Evolutionary conservation across 805 yeast genomes (phyloP).

Genomic region (Tetrapisispora arboricola): DNA sequence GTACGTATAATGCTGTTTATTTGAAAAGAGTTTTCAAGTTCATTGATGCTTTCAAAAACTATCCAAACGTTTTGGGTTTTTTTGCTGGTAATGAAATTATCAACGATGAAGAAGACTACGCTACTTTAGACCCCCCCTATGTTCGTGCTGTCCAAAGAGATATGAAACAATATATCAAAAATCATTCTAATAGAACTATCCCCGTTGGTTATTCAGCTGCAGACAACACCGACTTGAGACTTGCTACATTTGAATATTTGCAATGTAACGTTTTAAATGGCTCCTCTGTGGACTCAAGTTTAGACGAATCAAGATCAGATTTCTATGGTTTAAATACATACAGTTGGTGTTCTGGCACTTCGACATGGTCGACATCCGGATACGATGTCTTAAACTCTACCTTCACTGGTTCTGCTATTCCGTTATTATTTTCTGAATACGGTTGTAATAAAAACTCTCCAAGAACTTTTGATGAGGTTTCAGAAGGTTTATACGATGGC

Average conservation of each 20-base stretch:
- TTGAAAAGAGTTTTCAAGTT: slow-evolving; percentile 73
- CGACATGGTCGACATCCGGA: slow-evolving; percentile 60
- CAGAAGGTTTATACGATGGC: slow-evolving; percentile 55
- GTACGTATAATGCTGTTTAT: slow-evolving; percentile 62
- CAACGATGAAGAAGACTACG: slow-evolving; percentile 58
- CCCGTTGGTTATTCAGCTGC: slow-evolving; percentile 98
- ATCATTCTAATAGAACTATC: slow-evolving; percentile 59
- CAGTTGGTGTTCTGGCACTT: slow-evolving; percentile 68
- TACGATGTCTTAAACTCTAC: slow-evolving; percentile 51
- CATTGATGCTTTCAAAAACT: slow-evolving; percentile 72
- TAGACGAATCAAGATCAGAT: slow-evolving; percentile 62
- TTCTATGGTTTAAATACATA: slow-evolving; percentile 83
- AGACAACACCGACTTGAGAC: slow-evolving; percentile 59
- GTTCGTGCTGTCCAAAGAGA: slow-evolving; percentile 90
- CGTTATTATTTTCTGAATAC: slow-evolving; percentile 61
- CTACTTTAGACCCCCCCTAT: slow-evolving; percentile 59
- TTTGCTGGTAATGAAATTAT: slow-evolving; percentile 89
- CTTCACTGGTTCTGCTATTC: slow-evolving; percentile 49
- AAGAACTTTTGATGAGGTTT: slow-evolving; percentile 77
- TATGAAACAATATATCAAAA: slow-evolving; percentile 67
- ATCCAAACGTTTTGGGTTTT: slow-evolving; percentile 79
- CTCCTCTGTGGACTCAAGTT: slow-evolving; percentile 32
- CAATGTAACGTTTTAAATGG: slow-evolving; percentile 62
- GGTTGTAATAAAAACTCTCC: slow-evolving; percentile 77
- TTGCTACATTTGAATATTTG: slow-evolving; percentile 68